Evolutionary conservation across 176 grass and related monocot species (phyloP), one percentile per base, ranked within the genome.

Genomic region (Zoysia pacifica): DNA sequence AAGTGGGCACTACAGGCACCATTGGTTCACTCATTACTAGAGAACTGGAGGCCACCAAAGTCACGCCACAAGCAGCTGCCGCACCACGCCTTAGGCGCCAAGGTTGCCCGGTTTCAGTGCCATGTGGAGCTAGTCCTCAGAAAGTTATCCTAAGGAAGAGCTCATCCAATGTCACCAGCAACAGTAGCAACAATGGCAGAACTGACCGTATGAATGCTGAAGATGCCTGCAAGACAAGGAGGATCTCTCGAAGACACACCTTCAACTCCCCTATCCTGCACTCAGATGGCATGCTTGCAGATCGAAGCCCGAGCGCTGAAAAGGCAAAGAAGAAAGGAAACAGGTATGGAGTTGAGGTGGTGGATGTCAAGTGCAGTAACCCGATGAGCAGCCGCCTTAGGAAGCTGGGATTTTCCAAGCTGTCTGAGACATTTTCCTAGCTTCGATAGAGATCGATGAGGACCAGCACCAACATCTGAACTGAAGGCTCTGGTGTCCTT

Each of bases 401-500:
- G 82, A 99, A 95, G 90, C 97, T 99, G 4, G 93, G 97, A 8
- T 99, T 99, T 88, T 91, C 93, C 67, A 99, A 99, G 90, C 82
- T 99, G 67, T 95, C 93, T 1, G 90, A 96, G 72, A 89, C 97
- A n/a, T 89, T 93, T 79, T 88, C 96, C 9, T 99, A 92, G 89
- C 48, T 38, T 44, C 39, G 16, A 51, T 47, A 73, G 70, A 77
- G 47, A 51, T 74, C n/a, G 16, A 7, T 54, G 19, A 6, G 44
- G n/a, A 38, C 56, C 47, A 54, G 54, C 13, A 0, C 53, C 74
- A 45, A 15, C 53, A 72, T 78, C 73, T 88, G 81, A 83, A 55
- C 62, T 68, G 62, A 79, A 83, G 53, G 53, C 20, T 78, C 59
- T 12, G 60, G 6, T 62, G 86, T 62, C 69, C 42, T 69, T 51